These are phyloP conservation scores for Pelargonium myrrhifolium DNA, from an alignment of 441 rosid species.

Conservation along the genomic window DNA sequence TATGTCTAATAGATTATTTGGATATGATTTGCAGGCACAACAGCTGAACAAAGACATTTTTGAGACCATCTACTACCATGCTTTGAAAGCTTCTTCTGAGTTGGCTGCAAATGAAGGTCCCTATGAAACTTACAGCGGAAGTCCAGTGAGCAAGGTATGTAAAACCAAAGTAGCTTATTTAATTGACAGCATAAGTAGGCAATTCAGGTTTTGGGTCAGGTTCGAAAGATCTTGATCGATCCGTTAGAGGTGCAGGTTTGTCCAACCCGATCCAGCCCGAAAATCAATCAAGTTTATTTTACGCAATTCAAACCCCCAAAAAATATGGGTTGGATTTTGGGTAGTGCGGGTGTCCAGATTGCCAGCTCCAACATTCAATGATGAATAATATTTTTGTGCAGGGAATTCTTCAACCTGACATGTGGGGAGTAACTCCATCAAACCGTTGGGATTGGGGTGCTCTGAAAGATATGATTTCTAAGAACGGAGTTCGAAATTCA, in stretches of 20 bases:
- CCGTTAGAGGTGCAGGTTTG: too few species aligned
- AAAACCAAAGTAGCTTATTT: too few species aligned
- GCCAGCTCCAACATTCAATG: too few species aligned
- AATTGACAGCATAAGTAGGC: too few species aligned
- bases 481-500: constrained; percentile 74
- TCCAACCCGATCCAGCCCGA: too few species aligned
- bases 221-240: too few species aligned
- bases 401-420: constrained; percentile 89
- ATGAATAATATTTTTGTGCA: constrained; percentile 26
- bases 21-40: constrained; percentile 48
- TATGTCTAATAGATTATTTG: constrained; percentile 13
- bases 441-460: constrained; percentile 64
- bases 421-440: constrained; percentile 78
- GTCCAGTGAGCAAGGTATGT: constrained; percentile 82
- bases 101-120: constrained; percentile 62
- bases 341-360: too few species aligned
- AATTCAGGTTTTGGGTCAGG: too few species aligned
- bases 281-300: too few species aligned
- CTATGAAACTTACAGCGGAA: constrained; percentile 64
- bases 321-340: too few species aligned
- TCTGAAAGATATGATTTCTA: constrained; percentile 49
- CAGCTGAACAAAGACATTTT: constrained; percentile 77
- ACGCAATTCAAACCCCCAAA: too few species aligned
- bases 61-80: constrained; percentile 77
- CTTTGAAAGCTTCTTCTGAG: constrained; percentile 58